Evolutionary conservation across 257 asterid genomes (phyloP), one percentile per base, ranked within the genome.

Genomic region (Fraxinus anomala): DNA sequence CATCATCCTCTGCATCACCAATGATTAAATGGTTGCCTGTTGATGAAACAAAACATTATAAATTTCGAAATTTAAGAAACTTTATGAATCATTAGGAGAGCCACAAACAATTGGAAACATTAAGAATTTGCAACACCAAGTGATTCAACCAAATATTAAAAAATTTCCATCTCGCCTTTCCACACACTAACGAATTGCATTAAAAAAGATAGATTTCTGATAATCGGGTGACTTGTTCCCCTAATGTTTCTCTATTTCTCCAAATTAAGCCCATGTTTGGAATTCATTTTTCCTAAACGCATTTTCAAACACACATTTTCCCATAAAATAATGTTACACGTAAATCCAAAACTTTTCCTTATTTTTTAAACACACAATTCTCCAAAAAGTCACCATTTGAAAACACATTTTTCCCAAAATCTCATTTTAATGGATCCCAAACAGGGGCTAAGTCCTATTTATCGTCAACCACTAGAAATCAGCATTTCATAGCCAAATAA

Each of bases 1-100:
- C 97, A 66, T 89, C 94, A 37, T 74, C 91, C 70, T 85, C 91
- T 70, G 82, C 92, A 79, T 86, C 84, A 42, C 81, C 92, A 76
- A 76, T 77, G 68, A 69, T 47, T 77, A 81, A 2, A 49, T 79
- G 86, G 78, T 69, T 78, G 34, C 87, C 94, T 86, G 75, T 74
- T 85, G 69, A 70, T 4, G 28, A 73, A 59, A 78, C 75, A 19
- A 76, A 73, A 6, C 1, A 6, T 51, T 31, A 42, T 34, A 42
- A 12, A 6, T 61, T 56, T 74, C 8, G 4, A 34, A 68, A 42
- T 40, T 68, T 31, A 26, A 54, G 28, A 70, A 73, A 28, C 3
- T 13, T 2, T 6, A 56, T 72, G 26, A 14, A 51, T 28, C 72
- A 76, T 51, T 47, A 31, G 47, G 13, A 51, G 61, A 36, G 51